Evolutionary conservation across 495 filamentous ascomycete species (phyloP).

Genomic region (Achaetomiella virescens): DNA sequence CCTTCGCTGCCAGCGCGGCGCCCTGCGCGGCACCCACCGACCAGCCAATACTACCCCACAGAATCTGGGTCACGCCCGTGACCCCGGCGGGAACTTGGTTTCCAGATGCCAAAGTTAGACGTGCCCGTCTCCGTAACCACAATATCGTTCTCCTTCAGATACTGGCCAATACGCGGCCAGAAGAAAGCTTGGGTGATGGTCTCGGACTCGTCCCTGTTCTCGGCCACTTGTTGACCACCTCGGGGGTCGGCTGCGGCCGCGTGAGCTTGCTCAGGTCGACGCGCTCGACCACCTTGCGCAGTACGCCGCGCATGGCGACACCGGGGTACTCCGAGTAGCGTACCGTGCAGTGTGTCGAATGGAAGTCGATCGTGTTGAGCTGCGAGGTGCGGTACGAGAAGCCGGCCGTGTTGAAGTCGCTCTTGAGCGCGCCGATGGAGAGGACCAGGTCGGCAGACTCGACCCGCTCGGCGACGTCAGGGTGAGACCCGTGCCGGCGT

Average conservation of each 20-base stretch:
- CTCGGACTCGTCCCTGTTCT: constrained; percentile 42
- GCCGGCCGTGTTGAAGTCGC: constrained; percentile 87
- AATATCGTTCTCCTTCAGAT: constrained; percentile 68
- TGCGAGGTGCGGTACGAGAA: constrained; percentile 81
- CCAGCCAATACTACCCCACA: constrained; percentile 87
- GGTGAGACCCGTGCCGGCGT: constrained; percentile 70
- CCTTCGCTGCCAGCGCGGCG: constrained; percentile 64
- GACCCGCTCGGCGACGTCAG: constrained; percentile 63
- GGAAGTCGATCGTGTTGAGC: constrained; percentile 81
- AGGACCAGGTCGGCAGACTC: constrained; percentile 80
- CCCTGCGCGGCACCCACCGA: constrained; percentile 74
- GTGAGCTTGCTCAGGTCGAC: constrained; percentile 54
- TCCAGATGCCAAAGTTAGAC: constrained; percentile 85
- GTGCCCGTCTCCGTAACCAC: constrained; percentile 88
- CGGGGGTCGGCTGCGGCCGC: constrained; percentile 33
- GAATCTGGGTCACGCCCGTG: constrained; percentile 71
- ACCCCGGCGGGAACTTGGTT: constrained; percentile 73
- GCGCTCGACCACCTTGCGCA: constrained; percentile 62
- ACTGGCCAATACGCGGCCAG: constrained; percentile 76
- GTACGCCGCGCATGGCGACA: constrained; percentile 79
- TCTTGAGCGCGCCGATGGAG: constrained; percentile 72
- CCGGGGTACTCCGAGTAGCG: constrained; percentile 79
- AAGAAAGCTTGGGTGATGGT: constrained; percentile 79
- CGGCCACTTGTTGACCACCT: constrained; percentile 52
- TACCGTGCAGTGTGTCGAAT: constrained; percentile 68